These are phyloP conservation scores for Zygosaccharomyces sapae DNA, from an alignment of 1,139 yeast genomes.

Conservation along the genomic window DNA sequence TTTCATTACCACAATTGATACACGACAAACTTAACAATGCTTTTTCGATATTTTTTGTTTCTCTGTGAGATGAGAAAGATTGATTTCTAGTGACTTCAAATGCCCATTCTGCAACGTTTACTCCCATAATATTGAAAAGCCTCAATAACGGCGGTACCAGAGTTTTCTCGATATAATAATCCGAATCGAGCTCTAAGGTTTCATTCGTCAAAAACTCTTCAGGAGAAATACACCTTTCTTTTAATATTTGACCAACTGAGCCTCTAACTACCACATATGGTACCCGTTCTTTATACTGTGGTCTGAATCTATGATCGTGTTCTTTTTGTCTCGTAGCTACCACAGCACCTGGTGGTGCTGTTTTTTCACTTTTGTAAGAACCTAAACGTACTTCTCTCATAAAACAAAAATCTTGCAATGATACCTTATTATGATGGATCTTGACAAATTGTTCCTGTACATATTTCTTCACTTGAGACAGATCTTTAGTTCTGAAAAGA, in stretches of 20 bases:
- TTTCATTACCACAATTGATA: conserved; percentile 20
- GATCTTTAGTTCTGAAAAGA: conserved; percentile 67
- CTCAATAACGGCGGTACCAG: conserved; percentile 87
- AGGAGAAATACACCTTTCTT: conserved; percentile 79
- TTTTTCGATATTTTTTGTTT: conserved; percentile 11
- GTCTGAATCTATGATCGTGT: conserved; percentile 68
- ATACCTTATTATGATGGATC: conserved; percentile 55
- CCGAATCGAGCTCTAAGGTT: conserved; percentile 59
- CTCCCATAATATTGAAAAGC: conserved; percentile 77
- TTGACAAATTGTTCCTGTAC: conserved; percentile 62
- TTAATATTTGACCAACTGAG: conserved; percentile 54
- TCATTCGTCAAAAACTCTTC: conserved; percentile 55
- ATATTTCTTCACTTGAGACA: conserved; percentile 65
- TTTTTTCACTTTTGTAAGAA: conserved; percentile 62
- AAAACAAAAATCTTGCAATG: conserved; percentile 81
- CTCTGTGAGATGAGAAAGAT: conserved; percentile 38
- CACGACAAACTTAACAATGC: conserved; percentile 21
- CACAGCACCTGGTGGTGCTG: conserved; percentile 88
- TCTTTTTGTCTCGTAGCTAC: conserved; percentile 61
- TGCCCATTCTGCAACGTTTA: conserved; percentile 74
- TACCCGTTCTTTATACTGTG: conserved; percentile 84
- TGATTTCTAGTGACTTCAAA: conserved; percentile 55
- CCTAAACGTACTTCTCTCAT: conserved; percentile 88
- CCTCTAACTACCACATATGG: conserved; percentile 81
- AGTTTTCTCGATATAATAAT: conserved; percentile 78